phyloP scores from a whole-genome alignment of 2,329 filamentous ascomycete species.

The Colletotrichum sp. region DNA sequence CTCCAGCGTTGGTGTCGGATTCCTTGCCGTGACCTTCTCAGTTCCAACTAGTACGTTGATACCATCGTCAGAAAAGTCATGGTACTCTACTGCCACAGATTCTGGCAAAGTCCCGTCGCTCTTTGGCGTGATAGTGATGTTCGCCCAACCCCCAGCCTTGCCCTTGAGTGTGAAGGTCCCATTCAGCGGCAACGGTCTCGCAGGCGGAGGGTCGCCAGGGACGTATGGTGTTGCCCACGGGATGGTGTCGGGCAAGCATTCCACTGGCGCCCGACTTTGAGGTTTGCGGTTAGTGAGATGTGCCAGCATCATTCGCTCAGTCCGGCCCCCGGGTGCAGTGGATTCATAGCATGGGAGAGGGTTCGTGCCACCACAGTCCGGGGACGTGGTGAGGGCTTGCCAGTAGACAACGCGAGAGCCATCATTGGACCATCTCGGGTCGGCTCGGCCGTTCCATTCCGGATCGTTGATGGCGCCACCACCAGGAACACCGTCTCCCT shows the following conservation, averaged over 20 bases:
- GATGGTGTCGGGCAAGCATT: not conserved
- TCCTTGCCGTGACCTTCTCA: conserved; percentile 35
- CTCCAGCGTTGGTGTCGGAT: conserved; percentile 27
- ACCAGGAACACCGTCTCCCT: conserved; percentile 25
- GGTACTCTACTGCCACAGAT: conserved; percentile 38
- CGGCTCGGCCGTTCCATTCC: conserved; percentile 47
- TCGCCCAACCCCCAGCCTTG: conserved; percentile 13
- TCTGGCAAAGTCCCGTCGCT: not conserved
- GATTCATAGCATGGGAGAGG: conserved; percentile 41
- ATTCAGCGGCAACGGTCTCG: not conserved
- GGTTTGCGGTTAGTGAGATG: conserved; percentile 35
- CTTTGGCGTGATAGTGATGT: conserved; percentile 23
- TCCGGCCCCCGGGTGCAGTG: conserved; percentile 37
- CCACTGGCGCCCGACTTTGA: conserved; percentile 23
- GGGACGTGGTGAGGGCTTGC: conserved; percentile 37
- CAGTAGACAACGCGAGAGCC: conserved; percentile 44
- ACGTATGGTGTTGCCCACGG: not conserved
- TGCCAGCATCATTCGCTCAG: conserved; percentile 44
- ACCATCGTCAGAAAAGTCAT: conserved; percentile 40
- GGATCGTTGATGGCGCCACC: conserved; percentile 40
- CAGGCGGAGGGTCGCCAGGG: not conserved
- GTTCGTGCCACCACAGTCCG: conserved; percentile 44
- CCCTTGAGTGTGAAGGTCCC: conserved; percentile 25
- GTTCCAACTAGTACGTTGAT: conserved; percentile 33
- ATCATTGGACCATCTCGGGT: conserved; percentile 42